A percentile compares a stretch with the other conserved stretches of the same genome.
Evolutionary conservation across 192 early-diverging fungal genomes (phyloP).

Genomic region (Helicostylum pulchrum): DNA sequence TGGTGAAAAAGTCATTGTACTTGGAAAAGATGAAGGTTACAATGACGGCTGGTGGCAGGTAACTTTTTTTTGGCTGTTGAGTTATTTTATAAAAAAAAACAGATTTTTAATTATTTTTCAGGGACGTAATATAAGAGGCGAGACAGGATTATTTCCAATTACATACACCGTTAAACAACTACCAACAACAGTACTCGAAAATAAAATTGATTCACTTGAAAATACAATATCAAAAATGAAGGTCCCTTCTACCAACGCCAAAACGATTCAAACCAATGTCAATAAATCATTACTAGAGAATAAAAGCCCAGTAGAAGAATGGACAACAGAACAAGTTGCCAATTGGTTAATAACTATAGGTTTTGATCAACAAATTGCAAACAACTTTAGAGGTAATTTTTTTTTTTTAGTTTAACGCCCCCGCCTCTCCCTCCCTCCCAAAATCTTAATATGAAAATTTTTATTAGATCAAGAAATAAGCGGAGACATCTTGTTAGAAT

Average conservation of each 20-base stretch:
- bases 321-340: slow-evolving; percentile 23
- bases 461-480: slow-evolving; percentile 58
- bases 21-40: slow-evolving; percentile 71
- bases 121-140: slow-evolving; percentile 62
- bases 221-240: slow-evolving; percentile 11
- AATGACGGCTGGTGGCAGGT: slow-evolving; percentile 83
- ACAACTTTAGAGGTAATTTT: slow-evolving; percentile 26
- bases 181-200: slow-evolving; percentile 1
- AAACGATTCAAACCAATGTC: background rate
- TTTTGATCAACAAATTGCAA: slow-evolving; percentile 17
- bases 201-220: slow-evolving; percentile 13
- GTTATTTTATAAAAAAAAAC: background rate
- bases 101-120: slow-evolving; percentile 19
- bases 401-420: background rate
- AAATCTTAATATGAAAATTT: background rate
- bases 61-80: slow-evolving; percentile 54
- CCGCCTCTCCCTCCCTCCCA: too few species aligned
- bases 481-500: slow-evolving; percentile 56
- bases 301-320: slow-evolving; percentile 25
- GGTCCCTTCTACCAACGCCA: background rate
- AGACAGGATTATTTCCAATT: slow-evolving; percentile 71
- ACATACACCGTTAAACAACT: slow-evolving; percentile 50
- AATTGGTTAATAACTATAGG: slow-evolving; percentile 25
- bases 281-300: background rate
- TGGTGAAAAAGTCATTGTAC: slow-evolving; percentile 65